Percentiles rank a stretch among this genome's conserved stretches.
These are phyloP conservation scores for Cryptococcus hybrid DNA, from an alignment of 1,284 basidiomycete genomes.

Conservation along the genomic window DNA sequence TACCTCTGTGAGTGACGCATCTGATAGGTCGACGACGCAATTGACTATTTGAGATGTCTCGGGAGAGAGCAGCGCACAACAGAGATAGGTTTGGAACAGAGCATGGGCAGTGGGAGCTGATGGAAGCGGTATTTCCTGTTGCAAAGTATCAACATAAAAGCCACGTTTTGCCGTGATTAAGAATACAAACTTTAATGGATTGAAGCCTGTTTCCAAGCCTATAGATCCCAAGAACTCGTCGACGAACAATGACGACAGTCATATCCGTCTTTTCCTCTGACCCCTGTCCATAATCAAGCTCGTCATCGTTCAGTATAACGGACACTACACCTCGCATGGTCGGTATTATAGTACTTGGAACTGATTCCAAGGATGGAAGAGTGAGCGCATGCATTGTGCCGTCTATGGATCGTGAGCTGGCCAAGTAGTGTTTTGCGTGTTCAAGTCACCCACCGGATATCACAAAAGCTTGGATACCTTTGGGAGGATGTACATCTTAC, in stretches of 20 bases:
- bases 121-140: constrained; percentile 76
- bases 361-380: constrained; percentile 71
- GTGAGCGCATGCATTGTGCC: constrained; percentile 74
- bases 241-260: constrained; percentile 75
- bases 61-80: constrained; percentile 59
- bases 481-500: constrained; percentile 73
- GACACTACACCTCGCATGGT: constrained; percentile 74
- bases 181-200: constrained; percentile 58
- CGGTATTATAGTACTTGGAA: constrained; percentile 61
- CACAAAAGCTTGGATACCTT: constrained; percentile 68
- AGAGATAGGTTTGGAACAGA: constrained; percentile 65
- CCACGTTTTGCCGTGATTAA: background rate
- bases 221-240: constrained; percentile 66
- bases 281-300: constrained; percentile 61
- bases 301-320: constrained; percentile 72
- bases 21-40: constrained; percentile 71
- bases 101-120: constrained; percentile 62
- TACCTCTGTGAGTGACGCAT: constrained; percentile 64
- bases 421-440: background rate
- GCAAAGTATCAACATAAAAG: background rate
- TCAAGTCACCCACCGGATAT: constrained; percentile 59
- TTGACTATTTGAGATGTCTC: constrained; percentile 60
- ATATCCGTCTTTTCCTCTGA: constrained; percentile 59
- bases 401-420: constrained; percentile 50
- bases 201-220: constrained; percentile 61